These are phyloP conservation scores for Trichosporon sp. DNA, from an alignment of 1,284 basidiomycete species.

Conservation along the genomic window DNA sequence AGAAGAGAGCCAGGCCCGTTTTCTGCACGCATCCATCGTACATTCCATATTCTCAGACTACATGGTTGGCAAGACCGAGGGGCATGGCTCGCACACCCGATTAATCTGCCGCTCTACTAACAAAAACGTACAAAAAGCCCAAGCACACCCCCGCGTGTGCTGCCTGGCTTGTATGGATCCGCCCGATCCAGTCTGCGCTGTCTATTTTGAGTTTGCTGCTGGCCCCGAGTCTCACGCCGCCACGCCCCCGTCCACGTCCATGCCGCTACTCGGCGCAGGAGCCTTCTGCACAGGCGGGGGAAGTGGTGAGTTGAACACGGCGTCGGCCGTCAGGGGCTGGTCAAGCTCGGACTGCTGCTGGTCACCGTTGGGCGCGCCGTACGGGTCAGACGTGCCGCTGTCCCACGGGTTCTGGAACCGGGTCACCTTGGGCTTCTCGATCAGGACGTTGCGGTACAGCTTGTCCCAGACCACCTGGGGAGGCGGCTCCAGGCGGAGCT, in stretches of 20 bases:
- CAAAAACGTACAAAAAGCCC: conserved; percentile 2
- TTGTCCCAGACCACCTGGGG: conserved; percentile 67
- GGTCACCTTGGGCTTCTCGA: conserved; percentile 89
- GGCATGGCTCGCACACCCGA: not conserved
- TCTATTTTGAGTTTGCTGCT: not conserved
- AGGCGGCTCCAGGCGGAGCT: conserved; percentile 72
- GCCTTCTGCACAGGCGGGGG: conserved; percentile 42
- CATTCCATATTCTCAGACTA: conserved; percentile 4
- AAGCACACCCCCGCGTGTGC: not conserved
- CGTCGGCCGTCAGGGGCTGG: conserved; percentile 12
- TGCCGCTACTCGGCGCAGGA: conserved; percentile 21
- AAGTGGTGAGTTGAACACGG: conserved; percentile 30
- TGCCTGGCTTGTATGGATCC: not conserved
- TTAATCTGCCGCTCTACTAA: conserved; percentile 5
- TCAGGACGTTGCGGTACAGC: conserved; percentile 77
- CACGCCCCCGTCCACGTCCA: conserved; percentile 34
- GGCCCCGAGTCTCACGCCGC: conserved; percentile 9
- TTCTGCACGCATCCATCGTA: conserved; percentile 3
- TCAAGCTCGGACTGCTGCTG: conserved; percentile 9
- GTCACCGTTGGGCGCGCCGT: conserved; percentile 3
- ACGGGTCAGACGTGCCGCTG: conserved; percentile 11
- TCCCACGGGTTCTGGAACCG: conserved; percentile 54
- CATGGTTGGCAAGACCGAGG: conserved; percentile 4
- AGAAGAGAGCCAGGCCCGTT: not conserved
- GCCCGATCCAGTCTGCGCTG: not conserved